Evolutionary conservation across 2,329 filamentous ascomycete genomes (phyloP), one percentile per base, ranked within the genome.

Genomic region (Periconia sp.): DNA sequence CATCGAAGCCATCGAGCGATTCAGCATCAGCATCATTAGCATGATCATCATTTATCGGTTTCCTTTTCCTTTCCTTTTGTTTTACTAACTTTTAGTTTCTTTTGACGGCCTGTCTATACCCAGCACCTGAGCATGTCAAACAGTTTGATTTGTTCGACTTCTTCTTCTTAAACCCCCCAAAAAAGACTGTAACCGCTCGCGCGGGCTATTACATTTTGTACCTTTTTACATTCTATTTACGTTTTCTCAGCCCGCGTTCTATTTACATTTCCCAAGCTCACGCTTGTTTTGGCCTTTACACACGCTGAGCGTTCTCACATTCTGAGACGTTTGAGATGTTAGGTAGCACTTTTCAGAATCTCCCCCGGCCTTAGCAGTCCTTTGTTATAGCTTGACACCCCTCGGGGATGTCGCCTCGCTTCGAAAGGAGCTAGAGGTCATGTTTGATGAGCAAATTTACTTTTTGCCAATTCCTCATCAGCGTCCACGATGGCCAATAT

Each of bases 181-280:
- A 67, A 63, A 69, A 70, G 67, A 70, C 59, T 68, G 65, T 69
- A 66, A 61, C 67, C 63, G 68, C 68, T 69, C 68, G 54, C 68
- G 67, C 68, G 67, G 68, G 62, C 56, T 50, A 63, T 43, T 59
- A 60, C 48, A 57, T 53, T 48, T 68, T 62, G 65, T 46, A 40
- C 36, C 37, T 40, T 40, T 39, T 48, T 40, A 28, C 24, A 16
- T 22, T 23, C 15, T 29, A 13, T 17, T 15, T 13, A 13, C 17
- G 16, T 25, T 16, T 31, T 24, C 16, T 9, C 18, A 29, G 17
- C 9, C 21, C 4, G 3, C 22, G 6, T 37, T 36, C 11, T 26
- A 13, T n/a, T 7, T 25, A 25, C 19, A 6, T 16, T 22, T 23
- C 7, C 6, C 29, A 32, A 10, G 29, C 29, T 13, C 29, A 7